These are phyloP conservation scores for Geoglossum cookeanum DNA, from an alignment of 2,329 filamentous ascomycete species.

Conservation along the genomic window DNA sequence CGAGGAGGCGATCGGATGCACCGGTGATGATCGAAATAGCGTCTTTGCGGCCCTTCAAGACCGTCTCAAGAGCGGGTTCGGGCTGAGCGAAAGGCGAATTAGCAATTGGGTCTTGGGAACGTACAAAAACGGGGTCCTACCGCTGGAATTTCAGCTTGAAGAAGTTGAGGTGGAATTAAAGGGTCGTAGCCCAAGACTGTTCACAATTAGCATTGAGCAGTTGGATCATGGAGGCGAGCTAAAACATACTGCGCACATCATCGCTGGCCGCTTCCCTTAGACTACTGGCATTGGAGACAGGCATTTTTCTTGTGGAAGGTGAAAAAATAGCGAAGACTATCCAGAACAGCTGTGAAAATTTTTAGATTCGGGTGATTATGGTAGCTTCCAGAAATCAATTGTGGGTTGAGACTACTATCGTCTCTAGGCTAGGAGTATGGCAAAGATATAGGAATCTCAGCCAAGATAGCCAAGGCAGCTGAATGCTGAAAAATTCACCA, in stretches of 20 bases:
- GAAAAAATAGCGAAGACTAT: not conserved
- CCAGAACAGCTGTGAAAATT: not conserved
- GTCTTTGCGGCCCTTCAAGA: constrained; percentile 50
- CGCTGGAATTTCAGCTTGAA: constrained; percentile 66
- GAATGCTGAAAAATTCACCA: too few species aligned
- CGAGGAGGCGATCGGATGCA: constrained; percentile 69
- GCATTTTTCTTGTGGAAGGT: constrained; percentile 3
- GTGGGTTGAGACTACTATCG: too few species aligned
- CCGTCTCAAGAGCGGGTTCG: constrained; percentile 41
- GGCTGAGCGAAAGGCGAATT: constrained; percentile 18
- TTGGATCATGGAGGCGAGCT: not conserved
- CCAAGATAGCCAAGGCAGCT: too few species aligned
- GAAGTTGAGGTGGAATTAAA: constrained; percentile 71
- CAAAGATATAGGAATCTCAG: too few species aligned
- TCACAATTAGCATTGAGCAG: constrained; percentile 5
- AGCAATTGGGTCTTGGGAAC: not conserved
- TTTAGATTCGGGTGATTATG: not conserved
- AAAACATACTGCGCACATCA: constrained; percentile 31
- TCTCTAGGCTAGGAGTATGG: too few species aligned
- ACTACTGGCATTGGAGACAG: constrained; percentile 16
- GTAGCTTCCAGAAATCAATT: not conserved
- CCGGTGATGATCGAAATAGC: constrained; percentile 60
- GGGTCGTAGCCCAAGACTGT: constrained; percentile 86
- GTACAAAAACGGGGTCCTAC: constrained; percentile 17
- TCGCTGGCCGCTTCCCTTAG: constrained; percentile 21